Conservation (phyloP, 225 moss, liverwort and hornwort genomes). For the Anthoceros angustus region DNA sequence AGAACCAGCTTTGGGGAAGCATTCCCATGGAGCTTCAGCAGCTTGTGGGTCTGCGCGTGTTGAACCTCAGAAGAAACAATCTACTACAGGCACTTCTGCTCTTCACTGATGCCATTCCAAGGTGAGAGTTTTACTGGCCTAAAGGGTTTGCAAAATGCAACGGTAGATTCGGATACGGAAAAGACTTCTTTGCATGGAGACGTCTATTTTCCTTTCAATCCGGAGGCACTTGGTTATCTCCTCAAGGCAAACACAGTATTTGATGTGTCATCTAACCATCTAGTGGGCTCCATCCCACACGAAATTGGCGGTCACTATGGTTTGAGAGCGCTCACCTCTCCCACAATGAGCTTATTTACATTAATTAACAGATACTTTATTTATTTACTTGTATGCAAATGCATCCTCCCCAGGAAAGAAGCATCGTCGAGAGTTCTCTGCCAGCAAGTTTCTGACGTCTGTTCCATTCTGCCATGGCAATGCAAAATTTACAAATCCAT, state of each 20-base stretch:
- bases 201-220: neutral
- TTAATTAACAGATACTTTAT: too few relatives aligned
- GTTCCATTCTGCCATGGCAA: too few relatives aligned
- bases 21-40: neutral
- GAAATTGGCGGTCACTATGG: too few relatives aligned
- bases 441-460: too few relatives aligned
- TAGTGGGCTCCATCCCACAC: neutral
- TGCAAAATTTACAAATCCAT: too few relatives aligned
- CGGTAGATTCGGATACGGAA: neutral
- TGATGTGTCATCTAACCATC: neutral
- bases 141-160: neutral
- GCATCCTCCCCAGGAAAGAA: too few relatives aligned
- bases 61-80: neutral
- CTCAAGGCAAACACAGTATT: neutral
- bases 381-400: too few relatives aligned
- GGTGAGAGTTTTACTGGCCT: too few relatives aligned
- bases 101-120: too few relatives aligned
- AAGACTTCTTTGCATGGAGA: neutral
- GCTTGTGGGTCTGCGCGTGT: neutral
- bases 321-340: too few relatives aligned
- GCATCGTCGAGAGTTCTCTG: too few relatives aligned
- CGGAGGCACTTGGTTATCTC: neutral
- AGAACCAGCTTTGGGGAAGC: neutral
- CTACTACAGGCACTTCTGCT: neutral
- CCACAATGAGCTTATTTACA: too few relatives aligned